Evolutionary conservation across 2,329 filamentous ascomycete genomes (phyloP).

Genomic region (Epichloe baconii): DNA sequence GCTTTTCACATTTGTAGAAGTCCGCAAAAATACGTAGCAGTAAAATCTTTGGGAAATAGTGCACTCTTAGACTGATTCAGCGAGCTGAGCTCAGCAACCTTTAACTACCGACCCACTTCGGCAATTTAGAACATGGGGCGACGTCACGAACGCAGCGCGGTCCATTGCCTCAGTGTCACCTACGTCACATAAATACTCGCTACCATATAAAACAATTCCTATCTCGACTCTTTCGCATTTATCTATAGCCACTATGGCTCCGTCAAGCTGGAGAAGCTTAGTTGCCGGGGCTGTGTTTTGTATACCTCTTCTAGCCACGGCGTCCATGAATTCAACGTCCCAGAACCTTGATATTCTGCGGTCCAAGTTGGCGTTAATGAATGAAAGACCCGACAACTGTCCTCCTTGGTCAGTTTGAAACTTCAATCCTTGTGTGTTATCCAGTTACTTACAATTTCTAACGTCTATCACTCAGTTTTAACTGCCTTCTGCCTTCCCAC

Average conservation of each 20-base stretch:
- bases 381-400: conserved; percentile 61
- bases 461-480: conserved; percentile 53
- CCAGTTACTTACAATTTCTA: conserved; percentile 13
- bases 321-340: conserved; percentile 40
- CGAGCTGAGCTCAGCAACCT: neutral
- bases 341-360: conserved; percentile 47
- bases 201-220: no score
- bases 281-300: conserved; percentile 25
- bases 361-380: conserved; percentile 57
- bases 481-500: conserved; percentile 90
- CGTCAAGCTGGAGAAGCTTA: conserved; percentile 23
- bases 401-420: conserved; percentile 52
- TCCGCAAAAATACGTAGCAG: no score
- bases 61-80: no score
- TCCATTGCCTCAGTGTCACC: no score
- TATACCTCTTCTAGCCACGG: conserved; percentile 27
- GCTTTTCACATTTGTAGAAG: no score
- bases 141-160: neutral
- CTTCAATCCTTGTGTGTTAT: neutral
- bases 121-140: neutral
- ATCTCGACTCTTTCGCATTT: conserved; percentile 8
- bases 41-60: no score
- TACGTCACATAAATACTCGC: no score
- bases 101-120: neutral
- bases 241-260: conserved; percentile 25